Evolutionary conservation across 257 asterid species (phyloP).

Genomic region (Orobanche coerulescens): DNA sequence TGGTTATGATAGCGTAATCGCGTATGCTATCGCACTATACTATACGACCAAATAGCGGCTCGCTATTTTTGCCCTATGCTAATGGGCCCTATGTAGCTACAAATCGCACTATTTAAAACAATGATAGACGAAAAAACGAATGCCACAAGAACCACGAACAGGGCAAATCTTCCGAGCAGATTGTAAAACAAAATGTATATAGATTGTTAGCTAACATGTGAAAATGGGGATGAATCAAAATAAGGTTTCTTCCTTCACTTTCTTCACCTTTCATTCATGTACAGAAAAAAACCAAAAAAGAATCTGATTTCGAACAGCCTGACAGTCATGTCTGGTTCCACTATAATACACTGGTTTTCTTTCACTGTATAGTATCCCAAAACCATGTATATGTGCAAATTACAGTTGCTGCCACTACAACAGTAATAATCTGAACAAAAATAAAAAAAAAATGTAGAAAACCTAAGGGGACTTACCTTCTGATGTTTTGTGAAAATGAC

Average conservation of each 20-base stretch:
- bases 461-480: slow-evolving; percentile 43
- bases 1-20: no score
- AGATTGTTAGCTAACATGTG: neutral
- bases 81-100: no score
- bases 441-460: slow-evolving; percentile 6
- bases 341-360: slow-evolving; percentile 22
- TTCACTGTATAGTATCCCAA: slow-evolving; percentile 36
- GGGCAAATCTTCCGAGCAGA: no score
- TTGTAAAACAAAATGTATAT: no score
- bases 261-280: slow-evolving; percentile 36
- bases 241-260: slow-evolving; percentile 21
- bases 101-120: no score
- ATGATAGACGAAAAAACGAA: no score
- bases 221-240: slow-evolving; percentile 14
- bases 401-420: slow-evolving; percentile 24
- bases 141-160: no score
- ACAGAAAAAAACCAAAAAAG: slow-evolving; percentile 30
- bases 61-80: no score
- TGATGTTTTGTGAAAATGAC: slow-evolving; percentile 18
- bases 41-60: no score
- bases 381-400: slow-evolving; percentile 48
- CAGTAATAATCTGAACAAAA: slow-evolving; percentile 20
- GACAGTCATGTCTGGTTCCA: slow-evolving; percentile 20
- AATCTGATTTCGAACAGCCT: slow-evolving; percentile 23
- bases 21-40: no score